These are phyloP conservation scores for Globisporangium lucens DNA, from an alignment of 352 stramenopile species.

Conservation along the genomic window DNA sequence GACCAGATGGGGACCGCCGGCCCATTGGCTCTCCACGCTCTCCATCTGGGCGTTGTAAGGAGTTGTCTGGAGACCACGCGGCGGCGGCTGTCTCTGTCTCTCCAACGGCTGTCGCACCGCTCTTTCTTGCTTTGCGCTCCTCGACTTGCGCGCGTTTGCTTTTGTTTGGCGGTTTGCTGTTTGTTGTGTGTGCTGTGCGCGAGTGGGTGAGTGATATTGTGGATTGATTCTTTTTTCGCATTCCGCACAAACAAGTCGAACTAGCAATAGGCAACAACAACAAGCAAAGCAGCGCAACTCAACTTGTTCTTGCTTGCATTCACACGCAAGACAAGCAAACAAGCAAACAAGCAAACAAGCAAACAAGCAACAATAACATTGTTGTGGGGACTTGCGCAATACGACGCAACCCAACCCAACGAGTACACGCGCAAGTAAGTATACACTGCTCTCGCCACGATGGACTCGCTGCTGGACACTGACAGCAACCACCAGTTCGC, in stretches of 20 bases:
- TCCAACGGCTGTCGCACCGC: not conserved
- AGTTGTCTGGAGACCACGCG: conserved; percentile 1
- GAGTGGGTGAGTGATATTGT: not conserved
- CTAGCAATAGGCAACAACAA: not conserved
- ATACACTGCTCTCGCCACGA: not conserved
- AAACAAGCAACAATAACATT: conserved; percentile 5
- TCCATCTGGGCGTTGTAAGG: not conserved
- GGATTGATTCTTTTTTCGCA: not conserved
- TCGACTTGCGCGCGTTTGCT: not conserved
- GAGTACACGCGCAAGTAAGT: not conserved
- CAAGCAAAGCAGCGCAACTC: not conserved
- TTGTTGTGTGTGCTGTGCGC: too few species aligned
- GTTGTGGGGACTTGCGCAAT: not conserved
- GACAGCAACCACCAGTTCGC: conserved; percentile 6
- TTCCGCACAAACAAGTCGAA: not conserved
- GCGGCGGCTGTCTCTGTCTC: conserved; percentile 1
- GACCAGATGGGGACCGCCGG: not conserved
- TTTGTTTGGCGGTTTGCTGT: not conserved
- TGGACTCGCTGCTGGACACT: conserved; percentile 15
- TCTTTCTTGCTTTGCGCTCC: not conserved
- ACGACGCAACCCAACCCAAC: not conserved
- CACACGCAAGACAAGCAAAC: not conserved
- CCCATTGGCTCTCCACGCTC: not conserved
- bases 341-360: not conserved
- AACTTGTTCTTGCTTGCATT: not conserved